Evolutionary conservation across 306 rosid genomes (phyloP).

Genomic region (Calophaca sinica): DNA sequence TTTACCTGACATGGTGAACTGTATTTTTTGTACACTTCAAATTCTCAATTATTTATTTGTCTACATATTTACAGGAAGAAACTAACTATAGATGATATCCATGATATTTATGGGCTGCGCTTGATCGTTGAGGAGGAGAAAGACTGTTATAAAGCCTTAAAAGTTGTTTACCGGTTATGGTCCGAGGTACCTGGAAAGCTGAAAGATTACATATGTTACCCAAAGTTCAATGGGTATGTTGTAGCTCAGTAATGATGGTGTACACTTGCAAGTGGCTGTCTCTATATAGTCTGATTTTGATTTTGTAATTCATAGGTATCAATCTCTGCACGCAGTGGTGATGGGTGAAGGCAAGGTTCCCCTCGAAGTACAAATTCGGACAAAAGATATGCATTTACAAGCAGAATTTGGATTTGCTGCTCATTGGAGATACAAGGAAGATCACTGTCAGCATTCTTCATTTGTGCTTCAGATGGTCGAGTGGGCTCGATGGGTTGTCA

Average conservation of each 20-base stretch:
- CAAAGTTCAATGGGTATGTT: constrained; percentile 92
- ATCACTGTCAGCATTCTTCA: constrained; percentile 84
- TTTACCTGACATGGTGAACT: neutral
- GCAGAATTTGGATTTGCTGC: constrained; percentile 99
- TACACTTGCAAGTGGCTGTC: constrained; percentile 4
- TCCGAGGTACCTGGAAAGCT: constrained; percentile 83
- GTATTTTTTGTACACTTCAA: constrained; percentile 21
- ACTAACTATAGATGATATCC: constrained; percentile 81
- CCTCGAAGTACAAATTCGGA: constrained; percentile 94
- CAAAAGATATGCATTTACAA: constrained; percentile 93
- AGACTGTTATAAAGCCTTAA: constrained; percentile 85
- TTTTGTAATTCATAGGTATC: constrained; percentile 65
- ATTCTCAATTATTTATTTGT: constrained; percentile 36
- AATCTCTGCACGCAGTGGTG: constrained; percentile 91
- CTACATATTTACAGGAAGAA: constrained; percentile 73
- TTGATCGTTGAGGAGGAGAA: constrained; percentile 89
- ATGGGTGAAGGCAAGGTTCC: constrained; percentile 80
- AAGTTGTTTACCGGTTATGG: constrained; percentile 80
- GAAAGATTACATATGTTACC: constrained; percentile 82
- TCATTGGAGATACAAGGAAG: constrained; percentile 99
- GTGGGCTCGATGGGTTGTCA: constrained; percentile 99
- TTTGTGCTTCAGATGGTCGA: constrained; percentile 98
- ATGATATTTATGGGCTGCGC: constrained; percentile 92
- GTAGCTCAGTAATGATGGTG: neutral
- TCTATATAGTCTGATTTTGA: constrained; percentile 37